Evolutionary conservation across 2,329 filamentous ascomycete genomes (phyloP).

Genomic region (Aspergillus aculeatinus): DNA sequence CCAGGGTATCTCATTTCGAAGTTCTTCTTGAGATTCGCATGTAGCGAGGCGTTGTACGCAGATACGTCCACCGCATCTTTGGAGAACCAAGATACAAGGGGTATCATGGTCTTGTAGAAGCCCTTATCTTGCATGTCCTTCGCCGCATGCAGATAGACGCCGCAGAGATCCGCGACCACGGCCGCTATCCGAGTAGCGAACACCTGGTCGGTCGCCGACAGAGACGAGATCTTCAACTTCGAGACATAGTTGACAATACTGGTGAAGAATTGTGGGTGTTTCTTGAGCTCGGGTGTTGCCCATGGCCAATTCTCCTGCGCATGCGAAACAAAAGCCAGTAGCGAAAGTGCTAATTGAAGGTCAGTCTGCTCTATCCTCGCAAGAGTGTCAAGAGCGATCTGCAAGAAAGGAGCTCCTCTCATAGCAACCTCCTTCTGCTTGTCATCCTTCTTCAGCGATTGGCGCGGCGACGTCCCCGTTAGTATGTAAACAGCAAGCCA

Average conservation of each 20-base stretch:
- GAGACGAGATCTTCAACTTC: constrained; percentile 56
- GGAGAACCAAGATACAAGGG: constrained; percentile 75
- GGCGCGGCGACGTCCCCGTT: constrained; percentile 79
- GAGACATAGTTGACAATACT: constrained; percentile 69
- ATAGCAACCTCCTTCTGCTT: constrained; percentile 50
- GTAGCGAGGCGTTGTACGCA: constrained; percentile 82
- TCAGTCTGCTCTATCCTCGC: constrained; percentile 64
- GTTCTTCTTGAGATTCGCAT: constrained; percentile 81
- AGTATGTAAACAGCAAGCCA: constrained; percentile 94
- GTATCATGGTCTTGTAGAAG: constrained; percentile 69
- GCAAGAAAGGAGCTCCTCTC: constrained; percentile 66
- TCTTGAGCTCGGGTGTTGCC: constrained; percentile 78
- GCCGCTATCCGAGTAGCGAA: constrained; percentile 72
- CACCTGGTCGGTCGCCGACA: constrained; percentile 47
- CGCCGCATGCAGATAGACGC: constrained; percentile 85
- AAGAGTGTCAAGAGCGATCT: constrained; percentile 70
- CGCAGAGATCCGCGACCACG: constrained; percentile 80
- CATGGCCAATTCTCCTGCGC: constrained; percentile 96
- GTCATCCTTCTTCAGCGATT: constrained; percentile 60
- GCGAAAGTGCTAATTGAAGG: constrained; percentile 65
- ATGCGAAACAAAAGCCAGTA: constrained; percentile 82
- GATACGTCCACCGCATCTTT: constrained; percentile 75
- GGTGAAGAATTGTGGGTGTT: constrained; percentile 70
- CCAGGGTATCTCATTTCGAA: constrained; percentile 74
- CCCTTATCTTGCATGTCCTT: constrained; percentile 70